A percentile compares a stretch with the other conserved stretches of the same genome.
Evolutionary conservation across 2,329 filamentous ascomycete genomes (phyloP).

Genomic region (Stagonosporopsis rhizophila): DNA sequence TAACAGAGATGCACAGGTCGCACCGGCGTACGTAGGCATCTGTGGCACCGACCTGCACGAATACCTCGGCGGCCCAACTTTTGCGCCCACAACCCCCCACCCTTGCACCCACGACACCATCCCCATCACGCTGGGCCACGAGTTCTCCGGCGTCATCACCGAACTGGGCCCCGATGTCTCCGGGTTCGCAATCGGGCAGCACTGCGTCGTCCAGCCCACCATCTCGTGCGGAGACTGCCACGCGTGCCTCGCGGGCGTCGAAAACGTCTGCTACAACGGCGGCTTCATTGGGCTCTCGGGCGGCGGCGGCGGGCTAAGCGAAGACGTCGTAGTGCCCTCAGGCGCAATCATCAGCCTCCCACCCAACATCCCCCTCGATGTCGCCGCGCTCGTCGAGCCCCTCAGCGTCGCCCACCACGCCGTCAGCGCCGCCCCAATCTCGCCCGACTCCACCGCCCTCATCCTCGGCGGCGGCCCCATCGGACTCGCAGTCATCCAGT

Average conservation of each 20-base stretch:
- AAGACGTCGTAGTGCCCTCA: slow-evolving; percentile 61
- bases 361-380: slow-evolving; percentile 59
- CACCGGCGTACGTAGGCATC: slow-evolving; percentile 60
- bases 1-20: slow-evolving; percentile 39
- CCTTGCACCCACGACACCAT: slow-evolving; percentile 64
- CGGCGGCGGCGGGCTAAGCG: slow-evolving; percentile 64
- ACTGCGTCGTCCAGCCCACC: slow-evolving; percentile 66
- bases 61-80: slow-evolving; percentile 58
- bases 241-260: slow-evolving; percentile 60
- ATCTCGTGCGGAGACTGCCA: slow-evolving; percentile 64
- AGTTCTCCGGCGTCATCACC: slow-evolving; percentile 67
- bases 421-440: slow-evolving; percentile 58
- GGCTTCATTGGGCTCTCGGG: slow-evolving; percentile 61
- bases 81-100: slow-evolving; percentile 62
- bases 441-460: slow-evolving; percentile 57
- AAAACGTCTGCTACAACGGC: slow-evolving; percentile 65
- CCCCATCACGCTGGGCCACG: slow-evolving; percentile 69
- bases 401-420: slow-evolving; percentile 71
- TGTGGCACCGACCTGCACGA: slow-evolving; percentile 63
- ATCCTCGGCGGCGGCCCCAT: slow-evolving; percentile 70
- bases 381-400: slow-evolving; percentile 68
- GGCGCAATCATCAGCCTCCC: slow-evolving; percentile 60
- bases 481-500: slow-evolving; percentile 65
- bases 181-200: slow-evolving; percentile 60
- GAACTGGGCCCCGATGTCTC: slow-evolving; percentile 63